Base-by-base conservation (phyloP, 177 flowering plant genomes). In the Vitis hybrid region DNA sequence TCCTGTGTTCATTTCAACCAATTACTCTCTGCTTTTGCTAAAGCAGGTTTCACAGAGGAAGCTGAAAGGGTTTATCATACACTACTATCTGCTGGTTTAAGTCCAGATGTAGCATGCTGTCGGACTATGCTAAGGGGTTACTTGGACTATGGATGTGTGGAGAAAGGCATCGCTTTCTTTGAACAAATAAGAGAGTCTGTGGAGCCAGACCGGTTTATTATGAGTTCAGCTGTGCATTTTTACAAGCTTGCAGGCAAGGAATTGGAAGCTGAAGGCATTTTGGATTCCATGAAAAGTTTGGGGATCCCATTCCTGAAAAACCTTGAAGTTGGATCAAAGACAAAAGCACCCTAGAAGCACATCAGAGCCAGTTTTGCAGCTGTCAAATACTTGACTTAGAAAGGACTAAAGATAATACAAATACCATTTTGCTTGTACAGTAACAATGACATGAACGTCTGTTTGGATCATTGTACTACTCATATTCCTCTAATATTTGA, bases 171-270 rank as follows among this genome's bases (percentile, higher is more conserved):
- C 55, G 56, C 74, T 1, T 86, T 90, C 77, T 92, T 79, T 73
- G 88, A 88, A 74, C 76, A 66, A 59, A 74, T 86, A 13, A 67
- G 69, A 3, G 69, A 70, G 56, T 74, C 65, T 64, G 76, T 78
- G 10, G 69, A 80, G 72, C 72, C 81, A 17, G 93, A 91, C 76
- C 72, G 78, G 68, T 90, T 87, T 77, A 73, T 88, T 7, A 74
- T 86, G 79, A 94, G 93, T 79, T 90, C 91, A 13, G 93, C 87
- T 32, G 86, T 87, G 72, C 90, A 86, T 69, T 80, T 90, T 49
- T 94, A 89, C 79, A 83, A 72, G 74, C 72, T 76, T 51, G 81
- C 70, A 12, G 89, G 88, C 54, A 78, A 77, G 70, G 81, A 82
- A 62, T 14, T 4, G 3, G 73, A 80, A 76, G 94, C 91, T 59